These are phyloP conservation scores for Cryptococcus sp. DNA, from an alignment of 1,284 basidiomycete species.

Conservation along the genomic window DNA sequence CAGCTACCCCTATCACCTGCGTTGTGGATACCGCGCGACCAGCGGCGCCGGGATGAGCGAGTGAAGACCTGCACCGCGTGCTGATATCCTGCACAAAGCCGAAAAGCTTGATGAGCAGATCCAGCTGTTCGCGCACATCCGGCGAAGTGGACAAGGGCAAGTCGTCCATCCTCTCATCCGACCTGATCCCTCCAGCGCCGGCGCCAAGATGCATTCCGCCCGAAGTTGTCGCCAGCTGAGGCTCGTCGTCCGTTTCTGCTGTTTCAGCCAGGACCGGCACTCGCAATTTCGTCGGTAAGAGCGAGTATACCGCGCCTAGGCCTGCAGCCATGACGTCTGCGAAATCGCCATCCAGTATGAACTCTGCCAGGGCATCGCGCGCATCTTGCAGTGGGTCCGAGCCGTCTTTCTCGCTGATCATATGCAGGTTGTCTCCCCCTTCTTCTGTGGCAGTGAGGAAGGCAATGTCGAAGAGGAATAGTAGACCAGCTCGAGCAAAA, in stretches of 20 bases:
- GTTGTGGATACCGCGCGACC: slow-evolving; percentile 21
- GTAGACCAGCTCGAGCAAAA: slow-evolving; percentile 84
- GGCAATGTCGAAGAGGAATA: slow-evolving; percentile 92
- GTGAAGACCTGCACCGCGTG: slow-evolving; percentile 37
- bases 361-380: slow-evolving; percentile 81
- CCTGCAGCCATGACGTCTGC: slow-evolving; percentile 94
- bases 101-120: slow-evolving; percentile 84
- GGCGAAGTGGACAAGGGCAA: slow-evolving; percentile 62
- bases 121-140: slow-evolving; percentile 77
- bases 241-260: slow-evolving; percentile 56
- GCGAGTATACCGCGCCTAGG: slow-evolving; percentile 87
- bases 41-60: slow-evolving; percentile 23
- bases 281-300: slow-evolving; percentile 79
- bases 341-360: slow-evolving; percentile 93
- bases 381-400: slow-evolving; percentile 75
- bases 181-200: too few species aligned
- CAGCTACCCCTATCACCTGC: slow-evolving; percentile 66
- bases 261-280: slow-evolving; percentile 59
- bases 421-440: slow-evolving; percentile 31
- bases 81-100: slow-evolving; percentile 88
- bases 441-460: slow-evolving; percentile 61
- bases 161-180: slow-evolving; percentile 53
- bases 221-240: slow-evolving; percentile 28
- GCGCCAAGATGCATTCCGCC: slow-evolving; percentile 31
- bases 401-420: slow-evolving; percentile 32